phyloP scores from a whole-genome alignment of 768 basidiomycete genomes.

The Boletus rubropictus region DNA sequence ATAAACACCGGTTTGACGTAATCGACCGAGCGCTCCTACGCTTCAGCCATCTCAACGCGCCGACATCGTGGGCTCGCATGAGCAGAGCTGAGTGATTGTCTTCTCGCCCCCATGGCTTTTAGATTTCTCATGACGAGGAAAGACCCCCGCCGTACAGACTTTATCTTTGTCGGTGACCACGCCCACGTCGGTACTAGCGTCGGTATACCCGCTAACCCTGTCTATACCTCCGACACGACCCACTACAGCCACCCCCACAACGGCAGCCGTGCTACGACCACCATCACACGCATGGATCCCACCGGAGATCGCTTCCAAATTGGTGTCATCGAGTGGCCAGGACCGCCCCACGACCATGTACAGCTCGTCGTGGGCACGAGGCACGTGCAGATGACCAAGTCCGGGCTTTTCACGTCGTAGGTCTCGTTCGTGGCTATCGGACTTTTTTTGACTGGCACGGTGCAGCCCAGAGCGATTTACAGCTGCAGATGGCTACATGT shows the following conservation, averaged over 20 bases:
- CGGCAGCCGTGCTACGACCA: slow-evolving; percentile 18
- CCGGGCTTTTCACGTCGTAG: slow-evolving; percentile 22
- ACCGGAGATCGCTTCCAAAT: slow-evolving; percentile 23
- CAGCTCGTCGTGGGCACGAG: slow-evolving; percentile 25
- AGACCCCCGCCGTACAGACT: slow-evolving; percentile 25
- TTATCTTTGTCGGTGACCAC: slow-evolving; percentile 8
- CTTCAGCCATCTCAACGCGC: neutral
- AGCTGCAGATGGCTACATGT: slow-evolving; percentile 15
- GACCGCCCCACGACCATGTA: neutral
- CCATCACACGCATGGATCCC: slow-evolving; percentile 19
- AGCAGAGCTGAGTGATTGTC: neutral
- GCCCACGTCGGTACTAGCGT: accelerated
- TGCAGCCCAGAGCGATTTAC: slow-evolving; percentile 25
- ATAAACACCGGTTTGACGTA: too few relatives aligned
- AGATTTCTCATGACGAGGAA: slow-evolving; percentile 19
- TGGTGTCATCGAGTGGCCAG: slow-evolving; percentile 29
- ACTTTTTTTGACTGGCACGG: neutral
- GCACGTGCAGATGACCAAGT: slow-evolving; percentile 21
- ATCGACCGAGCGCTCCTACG: neutral
- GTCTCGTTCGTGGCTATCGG: neutral
- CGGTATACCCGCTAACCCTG: neutral
- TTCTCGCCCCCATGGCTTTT: slow-evolving; percentile 14
- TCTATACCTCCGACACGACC: slow-evolving; percentile 19
- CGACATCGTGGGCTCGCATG: neutral
- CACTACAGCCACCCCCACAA: slow-evolving; percentile 1